phyloP scores from a whole-genome alignment of 163 green algal genomes.

The Scenedesmus sp. region DNA sequence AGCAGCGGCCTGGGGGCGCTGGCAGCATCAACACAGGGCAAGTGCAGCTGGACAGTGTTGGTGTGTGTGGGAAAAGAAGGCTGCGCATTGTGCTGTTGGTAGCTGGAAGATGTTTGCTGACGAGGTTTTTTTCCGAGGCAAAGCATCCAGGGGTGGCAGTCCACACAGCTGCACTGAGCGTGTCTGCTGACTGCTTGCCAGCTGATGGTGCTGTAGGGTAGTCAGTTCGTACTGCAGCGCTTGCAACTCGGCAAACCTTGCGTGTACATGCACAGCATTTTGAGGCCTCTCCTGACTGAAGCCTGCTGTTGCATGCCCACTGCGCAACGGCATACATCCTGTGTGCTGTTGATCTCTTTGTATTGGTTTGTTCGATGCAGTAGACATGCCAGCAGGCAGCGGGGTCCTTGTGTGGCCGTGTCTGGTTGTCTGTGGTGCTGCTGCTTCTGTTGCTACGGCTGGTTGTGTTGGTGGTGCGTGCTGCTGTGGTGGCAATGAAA shows the following conservation, averaged over 20 bases:
- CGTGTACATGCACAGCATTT: not conserved
- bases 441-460: not conserved
- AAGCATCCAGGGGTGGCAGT: not conserved
- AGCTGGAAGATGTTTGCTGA: not conserved
- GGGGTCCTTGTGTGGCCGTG: not conserved
- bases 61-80: not conserved
- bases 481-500: constrained; percentile 6
- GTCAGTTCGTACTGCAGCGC: not conserved
- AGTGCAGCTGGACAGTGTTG: not conserved
- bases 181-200: not conserved
- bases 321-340: not conserved
- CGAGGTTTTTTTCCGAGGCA: not conserved
- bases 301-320: not conserved
- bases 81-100: not conserved
- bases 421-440: not conserved
- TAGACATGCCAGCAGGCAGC: not conserved
- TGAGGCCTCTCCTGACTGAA: not conserved
- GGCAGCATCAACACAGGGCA: not conserved
- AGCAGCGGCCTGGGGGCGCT: not conserved
- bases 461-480: not conserved
- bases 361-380: not conserved
- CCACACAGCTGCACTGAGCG: not conserved
- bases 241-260: not conserved
- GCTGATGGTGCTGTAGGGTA: not conserved
- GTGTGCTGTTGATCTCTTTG: not conserved